These are phyloP conservation scores for Rubia peregrina DNA, from an alignment of 305 asterid genomes.

Conservation along the genomic window DNA sequence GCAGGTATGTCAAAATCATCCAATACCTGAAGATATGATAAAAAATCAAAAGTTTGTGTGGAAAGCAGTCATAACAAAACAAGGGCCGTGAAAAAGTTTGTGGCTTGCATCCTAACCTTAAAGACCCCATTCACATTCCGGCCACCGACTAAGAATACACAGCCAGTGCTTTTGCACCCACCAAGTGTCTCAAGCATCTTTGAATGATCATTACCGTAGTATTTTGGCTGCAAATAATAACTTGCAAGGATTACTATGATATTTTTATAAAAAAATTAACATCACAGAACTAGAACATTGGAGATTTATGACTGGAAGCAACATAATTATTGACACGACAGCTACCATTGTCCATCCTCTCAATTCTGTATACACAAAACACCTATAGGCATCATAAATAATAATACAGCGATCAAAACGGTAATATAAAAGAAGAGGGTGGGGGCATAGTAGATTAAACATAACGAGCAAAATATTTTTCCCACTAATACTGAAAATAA, in stretches of 20 bases:
- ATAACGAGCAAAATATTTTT: background rate
- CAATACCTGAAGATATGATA: slow-evolving; percentile 47
- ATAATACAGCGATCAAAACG: background rate
- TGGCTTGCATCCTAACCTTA: slow-evolving; percentile 40
- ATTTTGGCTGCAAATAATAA: slow-evolving; percentile 56
- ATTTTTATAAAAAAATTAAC: background rate
- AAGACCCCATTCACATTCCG: slow-evolving; percentile 62
- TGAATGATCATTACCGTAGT: slow-evolving; percentile 51
- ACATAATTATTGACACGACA: background rate
- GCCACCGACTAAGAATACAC: slow-evolving; percentile 77
- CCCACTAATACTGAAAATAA: background rate
- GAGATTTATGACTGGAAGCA: background rate
- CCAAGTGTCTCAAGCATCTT: slow-evolving; percentile 66
- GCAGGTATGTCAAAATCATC: slow-evolving; percentile 66
- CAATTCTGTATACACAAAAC: background rate
- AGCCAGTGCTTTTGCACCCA: slow-evolving; percentile 74
- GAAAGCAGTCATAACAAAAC: slow-evolving; percentile 1
- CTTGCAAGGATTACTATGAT: slow-evolving; percentile 11
- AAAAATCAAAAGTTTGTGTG: slow-evolving; percentile 8
- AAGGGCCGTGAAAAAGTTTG: background rate
- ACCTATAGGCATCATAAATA: background rate
- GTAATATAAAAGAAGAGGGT: background rate
- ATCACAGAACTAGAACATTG: background rate
- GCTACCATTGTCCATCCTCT: background rate
- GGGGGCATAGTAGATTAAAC: background rate